Evolutionary conservation across 306 rosid species (phyloP).

Genomic region (Gastrolobium bilobum): DNA sequence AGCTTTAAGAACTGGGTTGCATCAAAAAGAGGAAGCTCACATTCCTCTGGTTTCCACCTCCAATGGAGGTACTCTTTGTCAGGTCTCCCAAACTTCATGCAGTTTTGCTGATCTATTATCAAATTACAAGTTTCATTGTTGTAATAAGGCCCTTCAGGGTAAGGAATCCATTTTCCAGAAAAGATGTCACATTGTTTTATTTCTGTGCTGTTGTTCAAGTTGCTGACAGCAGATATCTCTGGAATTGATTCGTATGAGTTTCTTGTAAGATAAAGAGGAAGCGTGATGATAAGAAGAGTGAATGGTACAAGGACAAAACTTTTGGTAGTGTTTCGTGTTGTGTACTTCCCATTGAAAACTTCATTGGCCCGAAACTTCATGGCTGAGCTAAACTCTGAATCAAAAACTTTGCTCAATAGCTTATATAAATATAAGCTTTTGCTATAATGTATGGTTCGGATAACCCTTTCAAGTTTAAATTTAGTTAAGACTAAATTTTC

Average conservation of each 20-base stretch:
- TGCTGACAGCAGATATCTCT: conserved; percentile 15
- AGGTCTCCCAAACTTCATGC: conserved; percentile 84
- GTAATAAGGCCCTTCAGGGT: conserved; percentile 65
- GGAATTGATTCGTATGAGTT: conserved; percentile 54
- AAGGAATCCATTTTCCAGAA: conserved; percentile 78
- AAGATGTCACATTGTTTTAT: conserved; percentile 64
- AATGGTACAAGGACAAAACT: conserved; percentile 46
- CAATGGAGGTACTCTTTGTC: conserved; percentile 74
- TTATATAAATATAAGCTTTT: conserved; percentile 43
- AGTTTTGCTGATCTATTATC: conserved; percentile 79
- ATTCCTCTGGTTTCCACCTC: conserved; percentile 92
- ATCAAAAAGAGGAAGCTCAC: conserved; percentile 78
- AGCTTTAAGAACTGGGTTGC: conserved; percentile 77
- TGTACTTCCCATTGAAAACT: conserved; percentile 54
- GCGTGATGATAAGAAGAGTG: conserved; percentile 53
- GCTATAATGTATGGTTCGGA: conserved; percentile 28
- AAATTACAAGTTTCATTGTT: conserved; percentile 66
- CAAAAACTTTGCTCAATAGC: conserved; percentile 34
- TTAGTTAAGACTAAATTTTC: not conserved
- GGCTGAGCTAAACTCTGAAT: conserved; percentile 46
- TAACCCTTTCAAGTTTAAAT: conserved; percentile 18
- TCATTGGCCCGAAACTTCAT: conserved; percentile 63
- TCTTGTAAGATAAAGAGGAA: conserved; percentile 61
- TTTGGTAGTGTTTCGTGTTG: conserved; percentile 45
- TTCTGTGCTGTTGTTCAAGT: conserved; percentile 36